Evolutionary conservation across 1,139 yeast species (phyloP).

Genomic region (Pichia terricola): DNA sequence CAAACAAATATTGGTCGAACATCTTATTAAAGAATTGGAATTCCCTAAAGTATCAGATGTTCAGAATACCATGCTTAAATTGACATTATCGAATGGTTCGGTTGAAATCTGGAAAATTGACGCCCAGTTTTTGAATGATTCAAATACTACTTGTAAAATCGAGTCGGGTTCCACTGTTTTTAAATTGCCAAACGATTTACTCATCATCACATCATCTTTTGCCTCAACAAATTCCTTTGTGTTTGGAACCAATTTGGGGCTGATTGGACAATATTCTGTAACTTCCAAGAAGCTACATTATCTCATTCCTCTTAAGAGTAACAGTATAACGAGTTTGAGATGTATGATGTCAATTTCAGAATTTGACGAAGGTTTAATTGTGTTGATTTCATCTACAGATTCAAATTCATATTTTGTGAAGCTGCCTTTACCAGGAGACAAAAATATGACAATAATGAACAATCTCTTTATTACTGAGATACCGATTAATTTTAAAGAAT

Average conservation of each 20-base stretch:
- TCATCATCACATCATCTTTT: conserved; percentile 9
- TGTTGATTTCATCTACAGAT: conserved; percentile 15
- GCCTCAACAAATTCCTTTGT: conserved; percentile 38
- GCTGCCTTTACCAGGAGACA: conserved; percentile 9
- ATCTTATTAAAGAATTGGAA: conserved; percentile 7
- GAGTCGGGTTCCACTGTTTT: conserved; percentile 1
- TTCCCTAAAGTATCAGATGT: conserved; percentile 3
- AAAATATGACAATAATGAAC: conserved; percentile 2
- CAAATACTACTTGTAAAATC: neutral
- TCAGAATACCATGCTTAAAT: conserved; percentile 1
- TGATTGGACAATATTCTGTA: conserved; percentile 48
- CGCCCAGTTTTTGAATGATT: conserved; percentile 6
- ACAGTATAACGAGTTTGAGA: conserved; percentile 16
- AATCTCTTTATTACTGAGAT: conserved; percentile 1
- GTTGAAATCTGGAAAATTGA: conserved; percentile 43
- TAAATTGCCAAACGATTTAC: conserved; percentile 1
- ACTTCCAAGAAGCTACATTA: conserved; percentile 12
- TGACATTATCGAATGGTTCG: conserved; percentile 16
- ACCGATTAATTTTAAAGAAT: conserved; percentile 1
- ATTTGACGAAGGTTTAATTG: conserved; percentile 7
- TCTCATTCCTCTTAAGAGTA: conserved; percentile 15
- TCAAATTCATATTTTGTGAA: conserved; percentile 15
- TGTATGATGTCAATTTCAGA: conserved; percentile 3
- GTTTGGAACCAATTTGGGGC: conserved; percentile 61
- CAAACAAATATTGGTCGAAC: conserved; percentile 4